Base-by-base conservation (phyloP, 495 filamentous ascomycete genomes). In the Penicillium angulare region DNA sequence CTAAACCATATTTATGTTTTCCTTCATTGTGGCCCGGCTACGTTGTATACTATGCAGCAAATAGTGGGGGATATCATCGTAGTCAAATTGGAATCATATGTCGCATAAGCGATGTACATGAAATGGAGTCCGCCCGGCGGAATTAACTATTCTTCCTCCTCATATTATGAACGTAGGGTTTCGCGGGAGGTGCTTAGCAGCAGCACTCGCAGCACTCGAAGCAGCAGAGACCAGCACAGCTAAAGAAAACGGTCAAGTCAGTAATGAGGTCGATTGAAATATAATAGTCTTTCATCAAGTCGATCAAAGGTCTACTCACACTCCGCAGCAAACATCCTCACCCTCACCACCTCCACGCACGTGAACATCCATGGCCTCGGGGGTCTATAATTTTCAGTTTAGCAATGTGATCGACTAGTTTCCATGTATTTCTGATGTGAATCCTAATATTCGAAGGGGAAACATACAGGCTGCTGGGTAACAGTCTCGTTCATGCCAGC, bases 141-240 rank as follows among this genome's bases (percentile, higher is more conserved):
- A 24, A 41, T 21, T 1, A 35, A 39, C n/a, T 5, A 41, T 23
- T 41, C 38, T n/a, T n/a, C 24, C 20, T 23, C 22, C 10, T 13
- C 24, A 10, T 13, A n/a, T 15, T 22, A 0, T 15, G 38, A 13
- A 12, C n/a, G 5, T 41, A 21, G 38, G 38, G 15, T 15, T 41
- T 24, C 27, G 27, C 13, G 1, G 13, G 27, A 21, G 12, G 38
- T 1, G 22, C 24, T 41, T 41, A 41, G 39, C 51, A 51, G 33
- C 54, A 57, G 44, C 49, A 57, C 34, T 55, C 52, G 42, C 46
- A 55, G 52, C 52, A 55, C 35, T 57, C 54, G 39, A 57, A 57
- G 49, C 54, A 57, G 45, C 49, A 52, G 26, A 57, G 44, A 35
- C 49, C 54, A 31, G 54, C 54, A 15, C 54, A 57, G 39, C 54